Evolutionary conservation across 139 green algal genomes (phyloP).

Genomic region (Coccomyxa sp.): DNA sequence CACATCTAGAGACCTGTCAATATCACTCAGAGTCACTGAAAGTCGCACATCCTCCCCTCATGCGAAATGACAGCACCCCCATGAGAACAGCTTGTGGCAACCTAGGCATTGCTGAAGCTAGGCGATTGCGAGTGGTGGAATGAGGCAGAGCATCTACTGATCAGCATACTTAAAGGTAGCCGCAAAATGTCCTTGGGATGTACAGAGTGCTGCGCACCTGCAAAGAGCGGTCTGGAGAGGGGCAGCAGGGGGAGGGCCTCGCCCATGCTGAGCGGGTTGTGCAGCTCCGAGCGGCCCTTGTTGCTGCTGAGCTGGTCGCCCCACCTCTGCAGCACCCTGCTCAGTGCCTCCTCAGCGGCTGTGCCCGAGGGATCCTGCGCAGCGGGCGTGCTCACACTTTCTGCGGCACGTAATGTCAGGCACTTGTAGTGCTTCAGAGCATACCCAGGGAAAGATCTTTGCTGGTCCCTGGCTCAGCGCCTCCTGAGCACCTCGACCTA

Average conservation of each 20-base stretch:
- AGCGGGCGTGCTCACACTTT: no score
- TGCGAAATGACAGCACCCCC: background rate
- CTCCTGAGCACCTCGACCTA: constrained; percentile 3
- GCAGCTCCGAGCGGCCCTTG: constrained; percentile 8
- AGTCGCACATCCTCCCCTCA: background rate
- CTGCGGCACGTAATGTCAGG: background rate
- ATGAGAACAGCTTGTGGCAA: background rate
- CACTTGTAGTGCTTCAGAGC: no score
- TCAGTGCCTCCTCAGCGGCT: constrained; percentile 1
- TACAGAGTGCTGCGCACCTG: background rate
- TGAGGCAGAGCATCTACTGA: no score
- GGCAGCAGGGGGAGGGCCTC: constrained; percentile 2
- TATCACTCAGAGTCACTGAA: background rate
- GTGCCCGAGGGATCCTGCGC: constrained; percentile 14
- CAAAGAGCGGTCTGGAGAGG: background rate
- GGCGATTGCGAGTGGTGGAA: no score
- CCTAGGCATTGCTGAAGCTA: background rate
- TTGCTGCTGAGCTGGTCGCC: constrained; percentile 6
- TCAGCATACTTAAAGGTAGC: background rate
- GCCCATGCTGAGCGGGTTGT: constrained; percentile 19
- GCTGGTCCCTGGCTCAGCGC: no score
- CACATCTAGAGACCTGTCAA: background rate
- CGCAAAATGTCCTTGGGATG: background rate
- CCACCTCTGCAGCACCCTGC: constrained; percentile 2
- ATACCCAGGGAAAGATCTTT: no score